Base-by-base conservation (phyloP, 768 basidiomycete species). In the Suillus variegatus region DNA sequence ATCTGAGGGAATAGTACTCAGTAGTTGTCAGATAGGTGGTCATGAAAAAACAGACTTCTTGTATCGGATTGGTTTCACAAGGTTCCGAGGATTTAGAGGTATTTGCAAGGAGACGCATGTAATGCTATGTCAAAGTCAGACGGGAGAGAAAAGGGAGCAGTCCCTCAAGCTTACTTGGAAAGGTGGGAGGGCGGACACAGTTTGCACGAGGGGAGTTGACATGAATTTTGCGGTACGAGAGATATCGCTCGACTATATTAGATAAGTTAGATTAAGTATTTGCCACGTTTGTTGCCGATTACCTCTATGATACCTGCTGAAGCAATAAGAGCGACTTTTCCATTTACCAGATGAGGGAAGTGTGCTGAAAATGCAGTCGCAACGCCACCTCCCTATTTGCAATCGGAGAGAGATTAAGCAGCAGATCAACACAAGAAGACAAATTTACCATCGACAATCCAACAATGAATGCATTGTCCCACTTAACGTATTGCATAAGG, bases 221-320 rank as follows among this genome's bases (percentile, higher is more conserved):
- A 93, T 90, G 73, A 92, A 87, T 74, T 89, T 91, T 13, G 87
- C 83, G 0, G 91, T 92, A 22, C 88, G 83, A 38, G 91, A 90
- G 66, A 93, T 82, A 72, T 92, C 91, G 40, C 72, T 73, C 0
- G 88, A 81, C 87, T 91, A 9, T 16, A 6, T 51, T 46, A 35
- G 38, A 61, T 72, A 14, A 66, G 64, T 57, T 1, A 62, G 49
- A 55, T 4, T 13, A 36, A 4, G 0, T 2, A 0, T 25, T 6
- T 6, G n/a, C n/a, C 5, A 8, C 16, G 22, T n/a, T 35, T 18
- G 67, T n/a, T 25, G n/a, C 22, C 12, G 76, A 65, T 47, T 69
- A 84, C 89, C 80, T 90, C 88, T 61, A 93, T 81, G 13, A 93
- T 79, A 6, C 92, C 92, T 1, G 87, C 87, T 44, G 85, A 86